phyloP scores from a whole-genome alignment of 176 grass and related monocot species.

The Poa pratensis region DNA sequence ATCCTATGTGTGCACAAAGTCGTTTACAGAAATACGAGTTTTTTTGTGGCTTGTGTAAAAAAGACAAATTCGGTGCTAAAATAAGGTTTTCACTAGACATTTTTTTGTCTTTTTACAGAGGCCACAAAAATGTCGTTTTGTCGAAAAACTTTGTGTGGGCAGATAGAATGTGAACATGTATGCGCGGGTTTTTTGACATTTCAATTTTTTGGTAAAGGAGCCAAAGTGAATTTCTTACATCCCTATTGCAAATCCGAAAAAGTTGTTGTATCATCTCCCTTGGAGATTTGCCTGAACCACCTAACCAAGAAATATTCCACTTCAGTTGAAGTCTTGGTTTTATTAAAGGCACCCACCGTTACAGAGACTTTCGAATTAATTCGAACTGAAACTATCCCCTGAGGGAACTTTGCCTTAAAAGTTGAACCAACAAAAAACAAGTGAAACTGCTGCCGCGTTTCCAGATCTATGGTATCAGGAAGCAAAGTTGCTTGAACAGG shows the following conservation, averaged over 20 bases:
- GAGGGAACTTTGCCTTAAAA: background rate
- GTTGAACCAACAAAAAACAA: background rate
- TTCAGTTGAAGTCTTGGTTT: conserved; percentile 12
- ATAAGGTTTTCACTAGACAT: too few relatives aligned
- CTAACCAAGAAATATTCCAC: background rate
- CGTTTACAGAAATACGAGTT: too few relatives aligned
- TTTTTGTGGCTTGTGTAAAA: too few relatives aligned
- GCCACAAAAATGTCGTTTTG: too few relatives aligned
- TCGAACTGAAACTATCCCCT: background rate
- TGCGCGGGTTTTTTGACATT: too few relatives aligned
- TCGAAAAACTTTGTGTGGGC: too few relatives aligned
- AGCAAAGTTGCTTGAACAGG: background rate
- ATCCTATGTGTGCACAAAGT: too few relatives aligned
- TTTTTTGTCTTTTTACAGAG: too few relatives aligned
- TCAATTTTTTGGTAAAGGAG: too few relatives aligned
- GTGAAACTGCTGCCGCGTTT: background rate
- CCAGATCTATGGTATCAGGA: conserved; percentile 5
- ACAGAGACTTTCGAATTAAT: conserved; percentile 14
- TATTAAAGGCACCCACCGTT: background rate
- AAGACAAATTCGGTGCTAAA: too few relatives aligned
- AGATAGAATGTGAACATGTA: too few relatives aligned
- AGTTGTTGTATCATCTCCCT: background rate
- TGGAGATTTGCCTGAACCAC: background rate
- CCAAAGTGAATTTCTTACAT: too few relatives aligned
- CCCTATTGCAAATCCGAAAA: background rate